A percentile compares a stretch with the other conserved stretches of the same genome.
phyloP scores from a whole-genome alignment of 768 basidiomycete species.

The Leccinum subtestaceum region DNA sequence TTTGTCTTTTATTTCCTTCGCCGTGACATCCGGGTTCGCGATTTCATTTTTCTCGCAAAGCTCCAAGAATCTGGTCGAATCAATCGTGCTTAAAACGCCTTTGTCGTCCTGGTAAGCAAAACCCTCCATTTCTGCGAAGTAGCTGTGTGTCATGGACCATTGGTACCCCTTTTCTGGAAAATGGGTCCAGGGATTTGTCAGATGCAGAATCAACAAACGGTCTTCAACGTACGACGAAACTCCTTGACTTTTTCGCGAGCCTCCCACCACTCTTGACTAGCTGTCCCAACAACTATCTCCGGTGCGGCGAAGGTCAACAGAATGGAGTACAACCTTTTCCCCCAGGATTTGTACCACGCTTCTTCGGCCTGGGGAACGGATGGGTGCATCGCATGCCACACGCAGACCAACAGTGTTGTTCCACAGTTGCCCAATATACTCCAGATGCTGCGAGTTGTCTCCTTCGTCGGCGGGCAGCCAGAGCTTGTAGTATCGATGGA shows the following conservation, averaged over 20 bases:
- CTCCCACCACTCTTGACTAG: not conserved
- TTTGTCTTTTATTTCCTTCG: not conserved
- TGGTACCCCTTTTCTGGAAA: not conserved
- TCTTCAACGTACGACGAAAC: not conserved
- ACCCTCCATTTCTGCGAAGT: not conserved
- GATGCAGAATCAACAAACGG: no score
- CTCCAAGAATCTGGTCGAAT: not conserved
- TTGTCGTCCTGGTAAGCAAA: not conserved
- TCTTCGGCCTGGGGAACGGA: not conserved
- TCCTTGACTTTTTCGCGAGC: not conserved
- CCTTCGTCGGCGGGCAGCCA: not conserved
- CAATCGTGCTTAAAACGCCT: no score
- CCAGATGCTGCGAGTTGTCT: not conserved
- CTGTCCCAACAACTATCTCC: not conserved
- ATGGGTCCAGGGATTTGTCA: not conserved
- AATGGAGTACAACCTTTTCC: not conserved
- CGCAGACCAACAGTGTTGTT: not conserved
- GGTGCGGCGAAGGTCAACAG: not conserved
- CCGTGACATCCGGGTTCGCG: not conserved
- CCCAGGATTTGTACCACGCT: not conserved
- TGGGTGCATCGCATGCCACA: not conserved
- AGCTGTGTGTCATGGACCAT: not conserved
- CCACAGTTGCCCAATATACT: not conserved
- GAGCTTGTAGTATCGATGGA: not conserved
- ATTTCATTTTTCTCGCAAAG: not conserved